Base-by-base conservation (phyloP, 495 filamentous ascomycete genomes). In the Penicillium ucsense region DNA sequence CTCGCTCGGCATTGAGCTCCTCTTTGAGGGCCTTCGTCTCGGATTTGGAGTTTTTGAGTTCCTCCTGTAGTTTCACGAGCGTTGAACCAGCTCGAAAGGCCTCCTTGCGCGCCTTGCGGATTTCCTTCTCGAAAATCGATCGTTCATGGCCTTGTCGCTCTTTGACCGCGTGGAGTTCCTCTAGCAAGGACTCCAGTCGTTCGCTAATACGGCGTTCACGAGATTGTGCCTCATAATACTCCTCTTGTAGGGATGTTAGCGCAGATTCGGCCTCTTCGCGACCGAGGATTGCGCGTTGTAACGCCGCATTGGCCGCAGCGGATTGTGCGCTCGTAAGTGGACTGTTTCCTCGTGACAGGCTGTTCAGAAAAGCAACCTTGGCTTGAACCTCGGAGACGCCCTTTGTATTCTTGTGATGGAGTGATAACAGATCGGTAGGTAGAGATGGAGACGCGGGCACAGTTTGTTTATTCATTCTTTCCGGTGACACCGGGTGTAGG, bases 341-440 rank as follows among this genome's bases (percentile, higher is more conserved):
- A 73, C 79, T 68, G 46, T 78, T 77, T 66, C 78, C 75, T 57
- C 78, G 72, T 41, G 76, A 71, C 34, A 95, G 67, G 41, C 74
- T 78, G 67, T 94, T 90, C 57, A 94, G 84, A 50, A 83, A 87
- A 29, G 81, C 83, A 54, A 94, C 88, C 64, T 91, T 92, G 31
- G 86, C 82, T 57, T 90, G 85, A 1, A 95, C 86, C 59, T 94
- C 88, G 28, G 86, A 85, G 44, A 62, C 62, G 11, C 72, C 69
- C 34, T 60, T 68, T 40, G 68, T 68, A 43, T 45, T 59, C 63
- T 71, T 66, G 59, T 63, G 61, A 38, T 65, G 71, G 3, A 62
- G 49, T 10, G 57, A 57, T 30, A 68, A 41, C 31, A 75, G 52
- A 31, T 80, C 70, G 4, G 66, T 60, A 4, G 77, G 71, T 12